A percentile compares a stretch with the other conserved stretches of the same genome.
Conservation (phyloP, 805 yeast genomes). For the Pachysolen tannophilus region DNA sequence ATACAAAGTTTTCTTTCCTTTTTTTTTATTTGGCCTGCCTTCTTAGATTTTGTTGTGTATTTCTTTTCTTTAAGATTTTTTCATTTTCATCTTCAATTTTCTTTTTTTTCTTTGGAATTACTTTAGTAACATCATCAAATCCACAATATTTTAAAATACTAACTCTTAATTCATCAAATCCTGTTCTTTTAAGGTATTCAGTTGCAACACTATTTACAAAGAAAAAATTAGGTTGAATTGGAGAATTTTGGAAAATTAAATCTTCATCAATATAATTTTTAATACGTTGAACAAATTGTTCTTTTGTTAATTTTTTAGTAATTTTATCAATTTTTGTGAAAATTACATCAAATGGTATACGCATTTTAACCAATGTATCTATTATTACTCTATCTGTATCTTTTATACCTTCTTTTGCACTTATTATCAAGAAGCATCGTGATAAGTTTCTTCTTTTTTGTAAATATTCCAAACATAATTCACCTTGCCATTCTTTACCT, state of each 20-base stretch:
- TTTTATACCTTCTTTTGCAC: constrained; percentile 51
- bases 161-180: constrained; percentile 43
- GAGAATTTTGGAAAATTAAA: constrained; percentile 27
- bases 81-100: neutral
- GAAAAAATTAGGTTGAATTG: constrained; percentile 30
- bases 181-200: constrained; percentile 32
- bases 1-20: no score
- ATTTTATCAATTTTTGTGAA: constrained; percentile 71
- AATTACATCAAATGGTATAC: constrained; percentile 64
- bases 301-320: constrained; percentile 19
- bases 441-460: constrained; percentile 42
- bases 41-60: no score
- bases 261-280: constrained; percentile 29
- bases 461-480: constrained; percentile 56
- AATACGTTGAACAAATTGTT: constrained; percentile 24
- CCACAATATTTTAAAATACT: constrained; percentile 50
- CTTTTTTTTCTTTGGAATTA: neutral
- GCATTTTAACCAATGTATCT: constrained; percentile 39
- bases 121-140: constrained; percentile 10
- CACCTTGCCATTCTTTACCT: constrained; percentile 63
- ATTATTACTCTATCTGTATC: constrained; percentile 49
- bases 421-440: constrained; percentile 54
- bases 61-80: neutral
- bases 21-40: no score
- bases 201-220: constrained; percentile 44